phyloP scores from a whole-genome alignment of 108 stramenopile species.

The Nitzschia inconspicua region DNA sequence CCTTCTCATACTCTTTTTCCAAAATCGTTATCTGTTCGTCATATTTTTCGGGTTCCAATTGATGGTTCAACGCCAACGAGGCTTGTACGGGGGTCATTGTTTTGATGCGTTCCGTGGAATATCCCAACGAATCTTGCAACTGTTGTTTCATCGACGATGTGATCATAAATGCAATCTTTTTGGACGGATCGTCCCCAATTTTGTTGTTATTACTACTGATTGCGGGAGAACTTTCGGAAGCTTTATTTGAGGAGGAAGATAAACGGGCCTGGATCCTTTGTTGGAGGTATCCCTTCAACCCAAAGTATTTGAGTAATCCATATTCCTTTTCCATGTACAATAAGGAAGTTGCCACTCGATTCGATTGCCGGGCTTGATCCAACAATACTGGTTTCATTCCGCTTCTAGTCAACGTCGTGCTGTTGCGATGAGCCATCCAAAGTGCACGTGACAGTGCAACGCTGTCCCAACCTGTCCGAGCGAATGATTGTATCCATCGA shows the following conservation, averaged over 20 bases:
- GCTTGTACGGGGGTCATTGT: conserved; percentile 45
- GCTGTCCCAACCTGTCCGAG: conserved; percentile 18
- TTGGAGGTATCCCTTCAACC: conserved; percentile 31
- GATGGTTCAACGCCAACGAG: conserved; percentile 35
- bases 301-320: conserved; percentile 44
- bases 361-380: conserved; percentile 22
- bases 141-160: conserved; percentile 40
- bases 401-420: background rate
- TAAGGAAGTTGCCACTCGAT: conserved; percentile 29
- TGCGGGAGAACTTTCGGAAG: background rate
- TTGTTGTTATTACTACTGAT: background rate
- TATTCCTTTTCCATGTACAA: conserved; percentile 38
- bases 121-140: conserved; percentile 35
- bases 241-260: background rate
- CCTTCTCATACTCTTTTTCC: conserved; percentile 19
- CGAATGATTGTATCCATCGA: conserved; percentile 6
- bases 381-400: conserved; percentile 20
- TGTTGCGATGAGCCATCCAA: background rate
- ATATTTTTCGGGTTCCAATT: conserved; percentile 14
- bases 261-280: conserved; percentile 16
- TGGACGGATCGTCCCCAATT: background rate
- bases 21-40: conserved; percentile 4
- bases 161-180: conserved; percentile 58
- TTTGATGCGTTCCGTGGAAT: conserved; percentile 27
- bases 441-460: conserved; percentile 17